Conservation (phyloP, 495 filamentous ascomycete genomes). For the Massariosphaeria phaeospora region DNA sequence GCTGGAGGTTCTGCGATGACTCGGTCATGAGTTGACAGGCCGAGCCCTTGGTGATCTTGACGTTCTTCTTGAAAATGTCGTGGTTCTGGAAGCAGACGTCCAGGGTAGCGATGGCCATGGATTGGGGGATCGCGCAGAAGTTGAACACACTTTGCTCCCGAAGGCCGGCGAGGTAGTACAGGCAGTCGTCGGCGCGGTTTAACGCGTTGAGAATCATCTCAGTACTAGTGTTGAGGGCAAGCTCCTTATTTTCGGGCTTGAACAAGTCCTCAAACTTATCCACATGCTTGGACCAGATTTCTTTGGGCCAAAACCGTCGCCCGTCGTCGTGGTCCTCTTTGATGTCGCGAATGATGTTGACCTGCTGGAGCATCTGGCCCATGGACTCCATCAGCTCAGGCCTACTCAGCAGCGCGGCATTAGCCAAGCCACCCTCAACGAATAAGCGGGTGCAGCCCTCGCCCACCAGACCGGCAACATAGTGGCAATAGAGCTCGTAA, state of each 20-base stretch:
- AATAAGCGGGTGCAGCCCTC: conserved; percentile 90
- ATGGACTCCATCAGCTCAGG: conserved; percentile 84
- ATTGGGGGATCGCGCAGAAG: conserved; percentile 96
- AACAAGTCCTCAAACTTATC: conserved; percentile 85
- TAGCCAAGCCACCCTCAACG: conserved; percentile 81
- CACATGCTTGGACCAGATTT: conserved; percentile 94
- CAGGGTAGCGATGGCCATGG: conserved; percentile 95
- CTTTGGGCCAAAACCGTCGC: conserved; percentile 87
- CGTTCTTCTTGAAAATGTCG: conserved; percentile 74
- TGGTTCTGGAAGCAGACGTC: conserved; percentile 91
- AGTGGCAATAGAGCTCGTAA: conserved; percentile 95
- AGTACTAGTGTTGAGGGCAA: conserved; percentile 80
- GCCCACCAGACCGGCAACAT: conserved; percentile 94
- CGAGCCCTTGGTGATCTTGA: conserved; percentile 96
- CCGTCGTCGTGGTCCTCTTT: conserved; percentile 83
- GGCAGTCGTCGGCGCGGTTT: conserved; percentile 81
- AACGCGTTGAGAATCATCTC: conserved; percentile 92
- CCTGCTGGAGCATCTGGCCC: conserved; percentile 96
- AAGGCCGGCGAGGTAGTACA: conserved; percentile 95
- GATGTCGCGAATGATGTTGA: conserved; percentile 95
- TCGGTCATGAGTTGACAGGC: conserved; percentile 88
- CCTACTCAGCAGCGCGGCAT: conserved; percentile 73
- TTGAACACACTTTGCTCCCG: conserved; percentile 99
- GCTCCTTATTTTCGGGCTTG: conserved; percentile 69
- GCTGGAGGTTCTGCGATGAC: conserved; percentile 79